Evolutionary conservation across 1,284 basidiomycete genomes (phyloP), one percentile per base, ranked within the genome.

Genomic region (Coriolopsis trogii): DNA sequence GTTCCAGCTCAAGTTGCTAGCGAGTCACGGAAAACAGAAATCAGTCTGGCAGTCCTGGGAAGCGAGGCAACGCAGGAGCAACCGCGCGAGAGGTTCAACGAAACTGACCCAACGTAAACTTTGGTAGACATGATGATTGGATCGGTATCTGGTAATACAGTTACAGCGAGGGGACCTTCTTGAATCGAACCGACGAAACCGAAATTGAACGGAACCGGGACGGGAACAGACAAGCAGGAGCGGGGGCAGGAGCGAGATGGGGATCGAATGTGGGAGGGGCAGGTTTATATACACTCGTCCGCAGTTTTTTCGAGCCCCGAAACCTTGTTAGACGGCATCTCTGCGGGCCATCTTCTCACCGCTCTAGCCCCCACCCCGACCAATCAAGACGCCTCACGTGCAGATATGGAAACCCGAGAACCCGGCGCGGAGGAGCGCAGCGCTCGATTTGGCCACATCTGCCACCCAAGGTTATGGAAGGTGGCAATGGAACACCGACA

Each of bases 1-100:
- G 84, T 91, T 93, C 93, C 93, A 91, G 80, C 88, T 90, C 80
- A 91, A 79, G 83, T 91, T 91, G 78, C 88, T 91, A 84, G 73
- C n/a, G n/a, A 79, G 73, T 51, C 53, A 57, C 45, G 46, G 53
- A 56, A 38, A 55, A 39, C 53, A 47, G 58, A 47, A 37, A 71
- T 72, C 68, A 72, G 70, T 69, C 65, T 56, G 55, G 55, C 53
- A 43, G 53, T 56, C 57, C 48, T 46, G 55, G 38, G 38, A 41
- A 41, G 37, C 26, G 42, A 10, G 43, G 42, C 43, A 26, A 39
- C 49, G 44, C 36, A 53, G 47, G 50, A 48, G 53, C 33, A 54
- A n/a, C 53, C 55, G 57, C 53, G 49, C 43, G 41, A 33, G 49
- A 48, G 50, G 54, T 58, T 59, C 65, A 53, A 67, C 66, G 61